Evolutionary conservation across 2,329 filamentous ascomycete species (phyloP), one percentile per base, ranked within the genome.

Genomic region (Fusarium haematococcum): DNA sequence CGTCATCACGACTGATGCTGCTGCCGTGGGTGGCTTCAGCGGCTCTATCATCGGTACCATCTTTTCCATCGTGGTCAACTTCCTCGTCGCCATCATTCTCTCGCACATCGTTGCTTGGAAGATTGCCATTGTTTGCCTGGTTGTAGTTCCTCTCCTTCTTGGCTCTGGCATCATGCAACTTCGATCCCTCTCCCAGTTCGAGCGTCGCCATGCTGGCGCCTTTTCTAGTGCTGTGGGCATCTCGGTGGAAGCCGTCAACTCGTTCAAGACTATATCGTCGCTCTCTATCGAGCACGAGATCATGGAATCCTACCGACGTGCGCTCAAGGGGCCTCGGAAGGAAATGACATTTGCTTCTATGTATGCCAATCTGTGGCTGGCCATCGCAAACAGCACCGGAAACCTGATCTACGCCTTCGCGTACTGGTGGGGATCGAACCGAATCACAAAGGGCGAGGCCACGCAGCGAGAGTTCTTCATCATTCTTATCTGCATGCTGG

Each of bases 341-440:
- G 92, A 85, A 80, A 91, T 83, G 83, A 82, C 85, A 2, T 79
- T 83, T n/a, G 85, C 84, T 27, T 87, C 84, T 20, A 80, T 85
- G 77, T 85, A 85, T 71, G 87, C 88, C 43, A 92, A 90, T 78
- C 79, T 91, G 16, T 91, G 88, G 85, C 86, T 91, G 9, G 89
- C 91, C 3, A 84, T 91, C 39, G 86, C 90, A 18, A 89, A 91
- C 78, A 88, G 87, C 72, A 84, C 88, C 11, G 89, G 91, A 23
- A 93, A 92, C 77, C 86, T 93, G 60, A 89, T 94, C 30, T 94
- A 95, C 77, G 91, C 92, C 0, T 88, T 95, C 63, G 91, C 92
- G 1, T 95, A 94, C 81, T 95, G 93, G 92, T 95, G 93, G 92
- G 93, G 93, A 5, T 88, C 92, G 0, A 92, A 90, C 75, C 90